Evolutionary conservation across 192 early-diverging fungal species (phyloP), one percentile per base, ranked within the genome.

Genomic region (Tieghemiomyces parasiticus): DNA sequence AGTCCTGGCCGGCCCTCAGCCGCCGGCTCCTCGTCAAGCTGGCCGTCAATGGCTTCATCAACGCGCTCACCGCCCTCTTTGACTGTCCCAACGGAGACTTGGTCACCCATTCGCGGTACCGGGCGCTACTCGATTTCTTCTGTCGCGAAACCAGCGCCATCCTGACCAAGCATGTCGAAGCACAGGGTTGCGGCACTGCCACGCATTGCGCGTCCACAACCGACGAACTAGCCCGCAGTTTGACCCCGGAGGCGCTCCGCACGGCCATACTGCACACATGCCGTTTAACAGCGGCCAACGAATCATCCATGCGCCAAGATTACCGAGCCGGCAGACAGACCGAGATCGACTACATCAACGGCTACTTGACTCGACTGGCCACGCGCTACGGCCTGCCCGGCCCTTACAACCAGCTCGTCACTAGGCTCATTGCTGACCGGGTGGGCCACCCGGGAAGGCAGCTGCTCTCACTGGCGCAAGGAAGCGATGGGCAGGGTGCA

Each of bases 31-130:
- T 80, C 45, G 50, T 74, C 8, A 84, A 87, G 68, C 70, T 82
- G 14, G 79, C 78, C 16, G 76, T 83, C 59, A 87, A 87, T 60
- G 69, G 77, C 0, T 73, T 74, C 22, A 77, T 87, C 54, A 85
- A 85, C 42, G 83, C 85, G 1, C 60, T 83, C 10, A 78, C 83
- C 0, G 78, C 83, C 12, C 59, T 85, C 38, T 63, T 78, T 9
- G 73, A 68, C 24, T 65, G 72, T 14, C 74, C 65, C 56, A 87
- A 87, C 59, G 80, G 81, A 1, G 69, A 59, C 10, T 33, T 85
- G 33, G 60, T 73, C 8, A 63, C 67, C 0, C 29, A 62, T 6
- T n/a, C 49, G 13, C 6, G 62, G 2, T 61, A 59, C 38, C 47
- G 49, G 16, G 35, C 62, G 32, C 52, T 63, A 2, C 65, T 72